A percentile compares a stretch with the other conserved stretches of the same genome.
These are phyloP conservation scores for Coffea humblotiana DNA, from an alignment of 305 asterid species.

Conservation along the genomic window DNA sequence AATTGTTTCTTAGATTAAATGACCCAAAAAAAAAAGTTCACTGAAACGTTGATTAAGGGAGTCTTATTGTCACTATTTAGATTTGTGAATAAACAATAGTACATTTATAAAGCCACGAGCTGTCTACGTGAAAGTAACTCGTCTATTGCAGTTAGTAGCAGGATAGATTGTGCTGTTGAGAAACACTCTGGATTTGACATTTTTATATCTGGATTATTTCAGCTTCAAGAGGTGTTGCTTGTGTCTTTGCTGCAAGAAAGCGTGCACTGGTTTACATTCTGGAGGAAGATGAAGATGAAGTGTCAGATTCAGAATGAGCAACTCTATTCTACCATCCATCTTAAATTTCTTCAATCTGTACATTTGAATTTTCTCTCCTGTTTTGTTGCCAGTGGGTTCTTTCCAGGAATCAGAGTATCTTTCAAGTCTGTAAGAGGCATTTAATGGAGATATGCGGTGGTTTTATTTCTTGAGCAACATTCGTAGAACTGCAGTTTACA, in stretches of 20 bases:
- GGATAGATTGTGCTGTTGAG: background rate
- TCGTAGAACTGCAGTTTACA: background rate
- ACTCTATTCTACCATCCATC: background rate
- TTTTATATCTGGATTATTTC: conserved; percentile 30
- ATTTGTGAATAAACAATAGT: background rate
- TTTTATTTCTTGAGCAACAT: background rate
- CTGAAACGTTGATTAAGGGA: background rate
- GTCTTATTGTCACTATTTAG: background rate
- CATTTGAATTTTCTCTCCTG: background rate
- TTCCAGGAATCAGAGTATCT: background rate
- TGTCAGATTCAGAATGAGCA: conserved; percentile 55
- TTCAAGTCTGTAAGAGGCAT: background rate
- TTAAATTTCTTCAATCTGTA: background rate
- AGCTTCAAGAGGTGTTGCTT: conserved; percentile 93
- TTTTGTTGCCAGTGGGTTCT: background rate
- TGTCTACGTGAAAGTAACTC: background rate
- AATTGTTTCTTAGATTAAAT: background rate
- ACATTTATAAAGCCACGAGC: background rate
- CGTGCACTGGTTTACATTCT: conserved; percentile 88
- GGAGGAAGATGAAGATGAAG: conserved; percentile 94
- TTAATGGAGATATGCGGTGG: background rate
- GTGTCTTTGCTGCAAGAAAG: conserved; percentile 76
- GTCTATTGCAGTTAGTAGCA: background rate
- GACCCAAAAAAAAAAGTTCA: too few species aligned
- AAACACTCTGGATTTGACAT: background rate